Evolutionary conservation across 352 stramenopile genomes (phyloP).

Genomic region (Plasmopara viticola): DNA sequence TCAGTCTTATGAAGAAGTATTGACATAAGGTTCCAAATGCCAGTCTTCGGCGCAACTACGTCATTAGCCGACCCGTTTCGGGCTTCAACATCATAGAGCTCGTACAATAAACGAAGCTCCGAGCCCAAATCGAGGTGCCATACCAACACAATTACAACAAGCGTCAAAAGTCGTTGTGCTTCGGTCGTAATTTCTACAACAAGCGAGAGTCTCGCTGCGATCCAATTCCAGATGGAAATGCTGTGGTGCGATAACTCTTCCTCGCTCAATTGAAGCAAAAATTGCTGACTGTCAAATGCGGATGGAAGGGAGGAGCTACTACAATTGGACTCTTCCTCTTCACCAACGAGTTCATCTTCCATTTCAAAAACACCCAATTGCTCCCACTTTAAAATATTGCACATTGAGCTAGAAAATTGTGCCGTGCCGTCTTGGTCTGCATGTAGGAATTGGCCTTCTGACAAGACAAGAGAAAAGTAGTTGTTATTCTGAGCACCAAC

Average conservation of each 20-base stretch:
- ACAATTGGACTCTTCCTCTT: background rate
- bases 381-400: slow-evolving; percentile 40
- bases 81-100: slow-evolving; percentile 6
- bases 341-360: slow-evolving; percentile 35
- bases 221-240: slow-evolving; percentile 15
- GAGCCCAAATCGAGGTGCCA: slow-evolving; percentile 20
- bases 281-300: slow-evolving; percentile 6
- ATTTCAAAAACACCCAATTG: slow-evolving; percentile 42
- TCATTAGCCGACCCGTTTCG: background rate
- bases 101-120: slow-evolving; percentile 14
- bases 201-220: slow-evolving; percentile 11
- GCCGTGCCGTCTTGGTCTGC: background rate
- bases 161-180: slow-evolving; percentile 6
- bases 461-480: slow-evolving; percentile 10
- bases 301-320: background rate
- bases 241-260: slow-evolving; percentile 1
- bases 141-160: slow-evolving; percentile 6
- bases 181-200: slow-evolving; percentile 5
- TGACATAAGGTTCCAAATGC: slow-evolving; percentile 10
- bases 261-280: slow-evolving; percentile 17
- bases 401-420: slow-evolving; percentile 7
- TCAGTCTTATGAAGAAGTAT: background rate
- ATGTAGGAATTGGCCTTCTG: slow-evolving; percentile 13
- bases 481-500: background rate
- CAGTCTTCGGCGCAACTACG: background rate